Evolutionary conservation across 2,329 filamentous ascomycete genomes (phyloP), one percentile per base, ranked within the genome.

Genomic region (Neospermospora avenae): DNA sequence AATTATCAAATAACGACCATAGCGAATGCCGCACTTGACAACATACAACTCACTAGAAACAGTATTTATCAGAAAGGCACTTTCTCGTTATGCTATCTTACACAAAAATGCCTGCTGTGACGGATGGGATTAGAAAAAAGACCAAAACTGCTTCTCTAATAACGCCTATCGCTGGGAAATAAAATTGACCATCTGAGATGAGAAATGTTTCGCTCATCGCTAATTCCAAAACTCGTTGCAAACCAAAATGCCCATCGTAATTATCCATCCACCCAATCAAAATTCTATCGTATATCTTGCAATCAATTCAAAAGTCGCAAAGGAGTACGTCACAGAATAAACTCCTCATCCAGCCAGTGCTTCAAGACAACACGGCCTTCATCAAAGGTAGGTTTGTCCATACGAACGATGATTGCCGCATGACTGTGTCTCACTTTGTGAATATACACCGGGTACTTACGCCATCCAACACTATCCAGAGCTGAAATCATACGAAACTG

Each of bases 401-500:
- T 84, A 39, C 93, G 83, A 37, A 96, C 86, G 64, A 98, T 90
- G 51, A 98, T 96, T 3, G 93, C 93, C 0, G 93, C 93, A 74
- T 98, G 93, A 61, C 84, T 90, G 72, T 96, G 91, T n/a, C 80
- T 77, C 57, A 85, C 81, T 5, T 92, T 89, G 65, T 89, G 88
- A 41, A 95, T 93, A 75, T 88, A 87, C 3, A 93, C 84, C 0
- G 81, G 84, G 65, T 84, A 87, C 72, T 87, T 89, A 51, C 80
- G 78, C 82, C 84, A 88, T 4, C 81, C 79, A 2, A 87, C 71
- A n/a, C 74, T 72, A 68, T 98, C 86, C 52, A 98, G 78, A 10
- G 85, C 84, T 31, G 88, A 81, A 63, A 96, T 89, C 84, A 96
- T 96, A 52, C 83, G 81, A 72, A 96, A 96, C 75, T 98, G 93